These are phyloP conservation scores for Nectriaceae sp. DNA, from an alignment of 2,329 filamentous ascomycete genomes.

Conservation along the genomic window DNA sequence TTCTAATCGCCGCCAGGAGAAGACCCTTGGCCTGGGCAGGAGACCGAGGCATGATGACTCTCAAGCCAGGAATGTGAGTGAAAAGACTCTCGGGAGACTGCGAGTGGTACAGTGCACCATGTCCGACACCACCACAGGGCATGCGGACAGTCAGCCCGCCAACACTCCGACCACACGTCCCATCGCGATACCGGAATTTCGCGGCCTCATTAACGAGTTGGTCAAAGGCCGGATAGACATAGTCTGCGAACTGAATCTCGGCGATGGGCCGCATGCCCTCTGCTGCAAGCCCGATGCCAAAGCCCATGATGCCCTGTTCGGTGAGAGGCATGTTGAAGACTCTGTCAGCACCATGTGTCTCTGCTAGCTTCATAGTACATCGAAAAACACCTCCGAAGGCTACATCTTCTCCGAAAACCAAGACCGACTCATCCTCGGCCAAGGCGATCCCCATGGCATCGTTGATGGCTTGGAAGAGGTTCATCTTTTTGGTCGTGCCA, in stretches of 20 bases:
- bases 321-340: slow-evolving; percentile 96
- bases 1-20: slow-evolving; percentile 72
- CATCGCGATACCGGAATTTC: slow-evolving; percentile 80
- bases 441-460: slow-evolving; percentile 83
- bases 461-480: slow-evolving; percentile 93
- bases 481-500: slow-evolving; percentile 80
- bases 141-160: slow-evolving; percentile 86
- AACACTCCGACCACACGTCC: slow-evolving; percentile 56
- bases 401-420: slow-evolving; percentile 96
- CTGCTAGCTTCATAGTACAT: slow-evolving; percentile 87
- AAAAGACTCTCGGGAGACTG: slow-evolving; percentile 90
- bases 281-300: slow-evolving; percentile 85
- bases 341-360: slow-evolving; percentile 81
- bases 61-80: slow-evolving; percentile 81
- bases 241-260: slow-evolving; percentile 95
- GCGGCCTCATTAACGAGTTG: slow-evolving; percentile 93
- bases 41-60: slow-evolving; percentile 83
- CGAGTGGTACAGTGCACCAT: slow-evolving; percentile 85
- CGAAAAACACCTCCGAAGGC: slow-evolving; percentile 96
- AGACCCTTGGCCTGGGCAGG: slow-evolving; percentile 88
- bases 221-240: slow-evolving; percentile 90
- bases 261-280: slow-evolving; percentile 92
- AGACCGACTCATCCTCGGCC: slow-evolving; percentile 78
- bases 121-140: slow-evolving; percentile 87
- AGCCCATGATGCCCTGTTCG: slow-evolving; percentile 93